Evolutionary conservation across 1,284 basidiomycete genomes (phyloP).

Genomic region (Laetiporus sulphureus): DNA sequence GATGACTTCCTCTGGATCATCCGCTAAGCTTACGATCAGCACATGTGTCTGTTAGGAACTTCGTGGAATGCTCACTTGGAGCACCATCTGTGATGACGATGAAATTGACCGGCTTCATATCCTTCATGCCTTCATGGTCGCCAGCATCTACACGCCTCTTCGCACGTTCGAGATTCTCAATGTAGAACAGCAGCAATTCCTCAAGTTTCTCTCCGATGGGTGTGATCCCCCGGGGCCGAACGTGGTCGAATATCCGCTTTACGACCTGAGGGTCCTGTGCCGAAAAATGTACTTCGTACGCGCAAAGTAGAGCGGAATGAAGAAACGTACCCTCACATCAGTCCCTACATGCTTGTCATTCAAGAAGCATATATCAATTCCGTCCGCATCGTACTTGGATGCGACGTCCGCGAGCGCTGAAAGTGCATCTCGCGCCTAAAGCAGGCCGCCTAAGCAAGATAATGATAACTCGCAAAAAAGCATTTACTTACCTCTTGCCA

Average conservation of each 20-base stretch:
- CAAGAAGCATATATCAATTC: slow-evolving; percentile 46
- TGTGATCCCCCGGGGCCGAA: slow-evolving; percentile 39
- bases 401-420: slow-evolving; percentile 36
- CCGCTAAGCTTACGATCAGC: slow-evolving; percentile 29
- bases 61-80: slow-evolving; percentile 34
- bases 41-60: background rate
- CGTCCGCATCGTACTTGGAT: slow-evolving; percentile 38
- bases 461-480: background rate
- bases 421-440: slow-evolving; percentile 36
- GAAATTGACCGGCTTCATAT: slow-evolving; percentile 50
- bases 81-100: slow-evolving; percentile 59
- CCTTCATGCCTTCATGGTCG: slow-evolving; percentile 23
- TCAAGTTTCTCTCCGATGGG: slow-evolving; percentile 46
- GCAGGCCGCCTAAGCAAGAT: background rate
- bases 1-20: slow-evolving; percentile 44
- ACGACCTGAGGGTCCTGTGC: slow-evolving; percentile 28
- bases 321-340: slow-evolving; percentile 29
- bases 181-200: slow-evolving; percentile 36
- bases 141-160: slow-evolving; percentile 24
- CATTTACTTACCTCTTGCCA: slow-evolving; percentile 39
- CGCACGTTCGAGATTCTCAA: slow-evolving; percentile 36
- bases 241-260: slow-evolving; percentile 34
- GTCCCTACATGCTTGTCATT: slow-evolving; percentile 28
- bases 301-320: background rate
- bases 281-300: background rate